These are phyloP conservation scores for Thalassiosira ordinaria DNA, from an alignment of 352 stramenopile genomes.

Conservation along the genomic window DNA sequence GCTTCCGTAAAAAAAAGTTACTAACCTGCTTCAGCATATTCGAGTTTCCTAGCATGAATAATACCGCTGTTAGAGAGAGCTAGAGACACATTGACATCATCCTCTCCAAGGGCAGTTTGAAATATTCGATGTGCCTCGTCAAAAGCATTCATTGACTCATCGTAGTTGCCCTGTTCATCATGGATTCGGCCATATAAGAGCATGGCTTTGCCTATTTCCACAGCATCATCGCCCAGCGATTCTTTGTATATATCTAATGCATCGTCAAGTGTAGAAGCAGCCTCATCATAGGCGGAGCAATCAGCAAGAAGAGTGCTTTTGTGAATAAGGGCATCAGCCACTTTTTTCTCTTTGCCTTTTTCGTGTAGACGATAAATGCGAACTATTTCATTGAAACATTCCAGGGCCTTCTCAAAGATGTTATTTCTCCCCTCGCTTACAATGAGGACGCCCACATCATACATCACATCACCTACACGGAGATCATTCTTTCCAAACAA, in stretches of 20 bases:
- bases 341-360: constrained; percentile 45
- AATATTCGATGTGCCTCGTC: constrained; percentile 58
- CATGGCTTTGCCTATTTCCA: constrained; percentile 53
- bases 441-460: constrained; percentile 54
- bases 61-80: constrained; percentile 58
- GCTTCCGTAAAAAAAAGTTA: background rate
- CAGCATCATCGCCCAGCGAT: constrained; percentile 38
- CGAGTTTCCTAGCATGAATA: constrained; percentile 48
- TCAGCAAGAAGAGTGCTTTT: constrained; percentile 49
- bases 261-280: constrained; percentile 41
- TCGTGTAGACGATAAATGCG: constrained; percentile 49
- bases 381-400: constrained; percentile 58
- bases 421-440: constrained; percentile 26
- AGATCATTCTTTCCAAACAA: constrained; percentile 44
- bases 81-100: constrained; percentile 57
- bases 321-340: constrained; percentile 56
- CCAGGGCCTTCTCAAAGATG: constrained; percentile 38
- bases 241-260: constrained; percentile 63
- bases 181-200: constrained; percentile 48
- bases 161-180: constrained; percentile 37
- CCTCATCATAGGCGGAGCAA: constrained; percentile 41
- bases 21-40: constrained; percentile 44
- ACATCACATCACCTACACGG: constrained; percentile 55
- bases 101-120: constrained; percentile 30
- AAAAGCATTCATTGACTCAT: constrained; percentile 49